A percentile compares a stretch with the other conserved stretches of the same genome.
These are phyloP conservation scores for Macrocybe gigantea DNA, from an alignment of 768 basidiomycete genomes.

Conservation along the genomic window DNA sequence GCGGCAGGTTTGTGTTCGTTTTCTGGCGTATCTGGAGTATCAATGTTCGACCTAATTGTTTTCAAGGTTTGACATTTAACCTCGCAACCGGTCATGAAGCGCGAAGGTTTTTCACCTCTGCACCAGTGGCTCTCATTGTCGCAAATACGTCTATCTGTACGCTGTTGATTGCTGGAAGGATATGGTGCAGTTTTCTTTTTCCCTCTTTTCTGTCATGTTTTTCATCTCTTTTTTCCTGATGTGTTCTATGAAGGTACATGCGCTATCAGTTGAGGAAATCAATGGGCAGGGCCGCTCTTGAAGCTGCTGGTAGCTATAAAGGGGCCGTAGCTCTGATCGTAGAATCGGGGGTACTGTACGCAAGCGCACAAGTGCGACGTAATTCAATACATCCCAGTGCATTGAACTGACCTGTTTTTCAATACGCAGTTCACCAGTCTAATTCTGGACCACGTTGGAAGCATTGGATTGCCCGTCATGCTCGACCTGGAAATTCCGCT, in stretches of 20 bases:
- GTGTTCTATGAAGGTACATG: constrained; percentile 1
- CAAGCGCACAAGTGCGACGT: neutral
- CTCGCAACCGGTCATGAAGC: neutral
- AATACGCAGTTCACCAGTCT: neutral
- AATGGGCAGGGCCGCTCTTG: too few species aligned
- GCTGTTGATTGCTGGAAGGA: constrained; percentile 1
- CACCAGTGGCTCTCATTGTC: neutral
- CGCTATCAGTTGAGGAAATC: neutral
- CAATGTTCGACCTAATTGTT: neutral
- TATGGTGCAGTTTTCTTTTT: neutral
- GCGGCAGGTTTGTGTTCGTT: constrained; percentile 1
- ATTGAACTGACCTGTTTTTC: neutral
- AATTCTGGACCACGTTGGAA: neutral
- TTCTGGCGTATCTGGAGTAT: too few species aligned
- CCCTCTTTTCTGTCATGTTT: neutral
- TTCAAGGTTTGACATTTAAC: neutral
- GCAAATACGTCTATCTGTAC: constrained; percentile 5
- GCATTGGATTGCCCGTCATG: constrained; percentile 1
- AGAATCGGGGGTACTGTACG: constrained; percentile 4
- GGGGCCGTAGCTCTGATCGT: neutral
- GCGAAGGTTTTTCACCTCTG: neutral
- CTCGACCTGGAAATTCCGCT: constrained; percentile 3
- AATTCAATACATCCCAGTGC: neutral
- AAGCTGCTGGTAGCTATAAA: neutral
- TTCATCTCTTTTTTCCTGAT: neutral